These are phyloP conservation scores for Cavenderia fasciculata DNA, from an alignment of 78 protist species.

Conservation along the genomic window DNA sequence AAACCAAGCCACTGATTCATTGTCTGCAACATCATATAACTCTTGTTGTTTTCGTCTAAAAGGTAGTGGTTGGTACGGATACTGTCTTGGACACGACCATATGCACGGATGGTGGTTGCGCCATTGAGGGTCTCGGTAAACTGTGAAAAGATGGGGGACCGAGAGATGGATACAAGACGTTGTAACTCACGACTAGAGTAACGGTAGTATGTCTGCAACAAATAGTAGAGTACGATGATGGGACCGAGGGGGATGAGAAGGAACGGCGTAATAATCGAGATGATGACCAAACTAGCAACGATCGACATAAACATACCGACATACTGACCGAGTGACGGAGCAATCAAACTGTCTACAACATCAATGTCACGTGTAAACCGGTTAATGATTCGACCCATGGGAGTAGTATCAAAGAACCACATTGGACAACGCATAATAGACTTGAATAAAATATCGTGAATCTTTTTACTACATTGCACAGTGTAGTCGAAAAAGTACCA, in stretches of 20 bases:
- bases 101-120: constrained; percentile 61
- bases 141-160: constrained; percentile 88
- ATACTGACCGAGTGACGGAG: constrained; percentile 8
- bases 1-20: constrained; percentile 85
- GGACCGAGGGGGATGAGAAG: constrained; percentile 44
- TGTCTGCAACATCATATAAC: constrained; percentile 15
- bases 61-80: not conserved
- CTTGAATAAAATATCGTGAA: constrained; percentile 12
- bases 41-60: constrained; percentile 15
- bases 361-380: constrained; percentile 93
- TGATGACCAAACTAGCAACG: constrained; percentile 8
- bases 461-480: not conserved
- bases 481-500: constrained; percentile 12
- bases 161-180: constrained; percentile 85
- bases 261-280: constrained; percentile 15
- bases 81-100: not conserved
- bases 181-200: constrained; percentile 79
- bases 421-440: constrained; percentile 85
- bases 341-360: constrained; percentile 67
- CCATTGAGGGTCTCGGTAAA: constrained; percentile 86
- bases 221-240: not conserved
- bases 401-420: constrained; percentile 97
- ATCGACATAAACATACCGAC: constrained; percentile 15
- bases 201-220: constrained; percentile 49
- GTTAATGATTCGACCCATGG: constrained; percentile 97